Base-by-base conservation (phyloP, 805 yeast species). In the Yamadazyma phyllophila region DNA sequence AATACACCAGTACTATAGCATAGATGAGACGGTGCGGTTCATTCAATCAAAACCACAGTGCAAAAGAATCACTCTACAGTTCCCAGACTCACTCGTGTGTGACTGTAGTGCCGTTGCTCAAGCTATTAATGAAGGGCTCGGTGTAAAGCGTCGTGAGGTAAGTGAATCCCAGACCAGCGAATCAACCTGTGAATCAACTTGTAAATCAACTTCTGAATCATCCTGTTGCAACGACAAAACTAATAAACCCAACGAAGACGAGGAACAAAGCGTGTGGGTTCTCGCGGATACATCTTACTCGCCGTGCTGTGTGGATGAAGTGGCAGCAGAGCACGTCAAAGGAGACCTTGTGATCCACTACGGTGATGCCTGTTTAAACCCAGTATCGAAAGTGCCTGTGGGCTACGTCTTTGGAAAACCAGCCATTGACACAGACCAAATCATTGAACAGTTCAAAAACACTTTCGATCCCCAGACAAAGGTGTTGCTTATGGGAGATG, bases 241-340 rank as follows among this genome's bases (percentile, higher is more conserved):
- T 11, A n/a, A 14, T 3, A 29, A 30, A 17, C 20, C 4, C 20
- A 33, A 15, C 16, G 26, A 14, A 29, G 26, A 39, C 15, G 43
- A 27, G 16, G 24, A 39, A 7, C 49, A 45, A 35, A 44, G 45
- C 10, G 43, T 45, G 10, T 92, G 92, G 87, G 79, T 92, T 13
- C 67, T 94, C 31, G 99, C 98, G 0, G 99, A 94, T 59, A 92
- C 99, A 0, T 89, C 97, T 0, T 94, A 94, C 58, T 88, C 96
- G 26, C 75, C 96, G 1, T 94, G 99, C 64, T 94, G 99, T 66
- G 85, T 92, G 9, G 99, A 94, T 63, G 97, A 91, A 59, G 95
- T 92, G 24, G 98, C 99, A 0, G 96, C 97, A 0, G 91, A 87
- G 59, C 99, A 94, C 63, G 95, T 92, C 12, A 60, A 70, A 6